phyloP scores from a whole-genome alignment of 2,329 filamentous ascomycete genomes.

The Exophiala viscosa region DNA sequence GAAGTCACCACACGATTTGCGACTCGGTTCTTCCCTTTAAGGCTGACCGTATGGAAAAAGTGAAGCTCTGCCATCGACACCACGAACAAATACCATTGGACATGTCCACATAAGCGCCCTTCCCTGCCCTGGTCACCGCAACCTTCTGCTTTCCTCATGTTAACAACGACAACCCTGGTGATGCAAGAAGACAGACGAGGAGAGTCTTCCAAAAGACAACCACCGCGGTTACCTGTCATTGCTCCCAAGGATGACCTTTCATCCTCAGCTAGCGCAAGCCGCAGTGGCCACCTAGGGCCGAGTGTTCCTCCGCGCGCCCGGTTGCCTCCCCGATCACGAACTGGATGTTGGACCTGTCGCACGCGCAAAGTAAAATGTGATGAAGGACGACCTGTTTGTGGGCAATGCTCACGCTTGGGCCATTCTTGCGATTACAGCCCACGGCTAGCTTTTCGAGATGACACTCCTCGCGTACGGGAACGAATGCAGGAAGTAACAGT shows the following conservation, averaged over 20 bases:
- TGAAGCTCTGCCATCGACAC: too few relatives aligned
- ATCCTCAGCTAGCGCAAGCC: slow-evolving; percentile 32
- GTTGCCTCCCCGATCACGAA: slow-evolving; percentile 52
- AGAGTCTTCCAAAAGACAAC: slow-evolving; percentile 37
- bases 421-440: slow-evolving; percentile 58
- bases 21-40: too few relatives aligned
- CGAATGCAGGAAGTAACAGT: slow-evolving; percentile 52
- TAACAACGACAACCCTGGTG: slow-evolving; percentile 32
- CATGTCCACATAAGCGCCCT: slow-evolving; percentile 20
- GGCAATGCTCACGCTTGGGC: slow-evolving; percentile 55
- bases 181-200: slow-evolving; percentile 37
- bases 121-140: not conserved
- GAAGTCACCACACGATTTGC: too few relatives aligned
- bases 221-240: slow-evolving; percentile 41
- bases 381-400: slow-evolving; percentile 53
- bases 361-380: slow-evolving; percentile 52
- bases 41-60: too few relatives aligned
- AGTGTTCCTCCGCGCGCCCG: slow-evolving; percentile 42
- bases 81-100: slow-evolving; percentile 13
- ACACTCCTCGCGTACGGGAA: slow-evolving; percentile 50
- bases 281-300: slow-evolving; percentile 33
- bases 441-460: slow-evolving; percentile 53
- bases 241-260: slow-evolving; percentile 42
- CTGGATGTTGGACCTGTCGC: slow-evolving; percentile 46
- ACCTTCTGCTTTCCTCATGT: slow-evolving; percentile 31